Conservation (phyloP, 768 basidiomycete species). For the Tricholoma hemisulphureum region DNA sequence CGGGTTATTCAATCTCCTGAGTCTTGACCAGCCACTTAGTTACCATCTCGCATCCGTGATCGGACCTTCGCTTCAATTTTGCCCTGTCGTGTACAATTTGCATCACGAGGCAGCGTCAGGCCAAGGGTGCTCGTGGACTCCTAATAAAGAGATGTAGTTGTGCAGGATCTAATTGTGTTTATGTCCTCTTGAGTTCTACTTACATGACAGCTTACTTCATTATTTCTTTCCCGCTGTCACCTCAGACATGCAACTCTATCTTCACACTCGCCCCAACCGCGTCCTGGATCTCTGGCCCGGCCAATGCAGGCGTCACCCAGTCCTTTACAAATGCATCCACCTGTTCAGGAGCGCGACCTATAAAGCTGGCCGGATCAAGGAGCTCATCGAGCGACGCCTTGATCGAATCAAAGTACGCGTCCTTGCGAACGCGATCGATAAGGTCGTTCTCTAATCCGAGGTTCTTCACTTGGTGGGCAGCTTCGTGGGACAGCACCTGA, state of each 20-base stretch:
- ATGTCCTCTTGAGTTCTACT: no score
- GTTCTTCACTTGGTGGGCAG: constrained; percentile 90
- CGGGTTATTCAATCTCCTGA: no score
- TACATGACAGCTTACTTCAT: no score
- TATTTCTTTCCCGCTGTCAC: not conserved
- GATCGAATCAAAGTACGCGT: constrained; percentile 90
- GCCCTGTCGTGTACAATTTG: no score
- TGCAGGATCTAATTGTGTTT: no score
- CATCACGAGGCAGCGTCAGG: no score
- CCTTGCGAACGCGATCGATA: constrained; percentile 78
- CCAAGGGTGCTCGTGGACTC: no score
- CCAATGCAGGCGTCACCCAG: constrained; percentile 84
- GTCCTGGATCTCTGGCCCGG: constrained; percentile 50
- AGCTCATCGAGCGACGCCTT: constrained; percentile 73
- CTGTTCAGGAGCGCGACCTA: constrained; percentile 94
- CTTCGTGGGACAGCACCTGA: constrained; percentile 91
- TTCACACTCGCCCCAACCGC: constrained; percentile 51
- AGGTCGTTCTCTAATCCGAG: constrained; percentile 95
- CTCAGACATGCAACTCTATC: constrained; percentile 64
- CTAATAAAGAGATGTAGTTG: no score
- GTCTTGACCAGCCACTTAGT: no score
- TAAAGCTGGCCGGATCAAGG: constrained; percentile 84
- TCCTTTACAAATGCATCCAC: constrained; percentile 85
- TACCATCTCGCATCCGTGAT: no score
- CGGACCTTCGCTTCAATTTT: no score